Percentiles rank a stretch among this genome's conserved stretches.
phyloP scores from a whole-genome alignment of 1,139 yeast species.

The Suhomyces anneliseae region DNA sequence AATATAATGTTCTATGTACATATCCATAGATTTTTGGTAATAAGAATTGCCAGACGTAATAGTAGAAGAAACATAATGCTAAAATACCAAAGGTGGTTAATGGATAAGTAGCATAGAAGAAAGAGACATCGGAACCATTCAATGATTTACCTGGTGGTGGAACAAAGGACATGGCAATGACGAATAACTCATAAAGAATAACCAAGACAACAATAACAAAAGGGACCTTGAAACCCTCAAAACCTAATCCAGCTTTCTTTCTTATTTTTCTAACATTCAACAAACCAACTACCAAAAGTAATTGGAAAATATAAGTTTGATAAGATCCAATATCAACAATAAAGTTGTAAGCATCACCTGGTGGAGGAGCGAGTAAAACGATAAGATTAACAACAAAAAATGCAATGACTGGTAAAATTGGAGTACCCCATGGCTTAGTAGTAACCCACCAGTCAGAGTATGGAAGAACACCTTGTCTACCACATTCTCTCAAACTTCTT shows the following conservation, averaged over 20 bases:
- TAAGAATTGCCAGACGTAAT: conserved; percentile 36
- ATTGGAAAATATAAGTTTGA: conserved; percentile 26
- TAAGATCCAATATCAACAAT: conserved; percentile 32
- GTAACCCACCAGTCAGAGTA: conserved; percentile 40
- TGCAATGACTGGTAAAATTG: conserved; percentile 37
- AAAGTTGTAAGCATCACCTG: conserved; percentile 49
- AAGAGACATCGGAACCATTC: conserved; percentile 37
- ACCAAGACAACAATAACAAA: conserved; percentile 29
- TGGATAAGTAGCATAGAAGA: conserved; percentile 31
- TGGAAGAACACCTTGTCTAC: conserved; percentile 49
- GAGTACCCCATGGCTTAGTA: conserved; percentile 45
- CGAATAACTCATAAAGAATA: conserved; percentile 33
- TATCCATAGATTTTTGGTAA: conserved; percentile 36
- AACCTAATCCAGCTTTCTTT: conserved; percentile 35
- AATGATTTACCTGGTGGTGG: conserved; percentile 35
- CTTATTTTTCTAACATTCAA: conserved; percentile 35
- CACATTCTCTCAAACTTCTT: conserved; percentile 45
- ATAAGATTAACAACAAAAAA: conserved; percentile 40
- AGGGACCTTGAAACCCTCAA: conserved; percentile 32
- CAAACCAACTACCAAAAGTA: conserved; percentile 36
- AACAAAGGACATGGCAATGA: conserved; percentile 40
- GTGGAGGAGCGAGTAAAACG: conserved; percentile 43
- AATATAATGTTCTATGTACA: conserved; percentile 30
- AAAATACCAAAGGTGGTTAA: conserved; percentile 32
- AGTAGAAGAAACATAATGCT: conserved; percentile 30